Evolutionary conservation across 2,329 filamentous ascomycete genomes (phyloP).

Genomic region (Samsoniella hepiali): DNA sequence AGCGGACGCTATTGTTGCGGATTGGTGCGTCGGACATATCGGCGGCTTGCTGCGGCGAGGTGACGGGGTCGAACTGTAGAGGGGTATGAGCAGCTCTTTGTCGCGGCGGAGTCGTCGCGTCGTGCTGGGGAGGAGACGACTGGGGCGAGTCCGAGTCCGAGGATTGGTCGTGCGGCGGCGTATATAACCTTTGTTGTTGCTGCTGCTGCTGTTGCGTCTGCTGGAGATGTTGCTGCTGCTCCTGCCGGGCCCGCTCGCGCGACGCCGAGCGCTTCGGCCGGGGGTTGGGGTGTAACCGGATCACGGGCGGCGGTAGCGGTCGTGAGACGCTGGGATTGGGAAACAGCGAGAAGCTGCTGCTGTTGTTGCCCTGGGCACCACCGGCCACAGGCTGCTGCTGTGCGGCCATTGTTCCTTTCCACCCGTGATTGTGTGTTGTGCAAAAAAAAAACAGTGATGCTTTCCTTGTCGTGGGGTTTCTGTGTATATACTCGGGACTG

Average conservation of each 20-base stretch:
- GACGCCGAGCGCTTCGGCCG: slow-evolving; percentile 38
- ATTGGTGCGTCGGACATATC: slow-evolving; percentile 48
- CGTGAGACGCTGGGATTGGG: slow-evolving; percentile 47
- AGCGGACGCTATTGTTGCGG: slow-evolving; percentile 47
- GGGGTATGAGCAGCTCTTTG: slow-evolving; percentile 30
- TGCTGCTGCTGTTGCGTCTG: slow-evolving; percentile 18
- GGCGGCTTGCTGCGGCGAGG: slow-evolving; percentile 29
- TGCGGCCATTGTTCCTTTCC: slow-evolving; percentile 36
- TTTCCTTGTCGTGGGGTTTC: not conserved
- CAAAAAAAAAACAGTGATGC: not conserved
- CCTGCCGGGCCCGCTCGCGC: slow-evolving; percentile 27
- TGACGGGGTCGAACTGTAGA: slow-evolving; percentile 21
- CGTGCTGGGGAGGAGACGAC: slow-evolving; percentile 30
- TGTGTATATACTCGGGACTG: not conserved
- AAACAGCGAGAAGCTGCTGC: slow-evolving; percentile 52
- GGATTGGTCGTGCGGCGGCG: slow-evolving; percentile 17
- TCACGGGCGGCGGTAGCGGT: slow-evolving; percentile 33
- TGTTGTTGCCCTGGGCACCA: slow-evolving; percentile 28
- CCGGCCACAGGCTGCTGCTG: slow-evolving; percentile 28
- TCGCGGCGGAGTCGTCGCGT: slow-evolving; percentile 26
- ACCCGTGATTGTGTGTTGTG: not conserved
- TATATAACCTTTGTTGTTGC: not conserved
- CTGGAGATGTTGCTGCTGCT: slow-evolving; percentile 21
- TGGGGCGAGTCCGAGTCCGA: slow-evolving; percentile 19
- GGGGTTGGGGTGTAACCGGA: slow-evolving; percentile 40